phyloP scores from a whole-genome alignment of 2,329 filamentous ascomycete genomes.

The Aspergillus fijiensis region DNA sequence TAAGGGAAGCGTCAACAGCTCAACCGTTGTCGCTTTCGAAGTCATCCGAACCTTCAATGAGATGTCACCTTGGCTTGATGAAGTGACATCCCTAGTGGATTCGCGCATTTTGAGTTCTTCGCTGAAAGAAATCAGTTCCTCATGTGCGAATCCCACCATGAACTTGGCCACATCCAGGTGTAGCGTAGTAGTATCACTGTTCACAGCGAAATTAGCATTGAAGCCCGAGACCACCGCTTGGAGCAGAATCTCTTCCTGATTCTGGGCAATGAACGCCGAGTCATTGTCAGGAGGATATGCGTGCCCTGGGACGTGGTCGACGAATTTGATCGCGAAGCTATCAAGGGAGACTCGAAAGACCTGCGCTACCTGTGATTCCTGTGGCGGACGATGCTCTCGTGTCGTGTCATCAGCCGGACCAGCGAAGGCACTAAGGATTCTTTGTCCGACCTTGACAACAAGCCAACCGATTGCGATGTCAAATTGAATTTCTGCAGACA shows the following conservation, averaged over 20 bases:
- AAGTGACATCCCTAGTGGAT: slow-evolving; percentile 43
- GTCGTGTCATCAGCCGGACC: slow-evolving; percentile 11
- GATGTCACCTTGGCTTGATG: slow-evolving; percentile 41
- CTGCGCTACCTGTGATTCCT: slow-evolving; percentile 12
- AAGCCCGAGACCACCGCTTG: slow-evolving; percentile 30
- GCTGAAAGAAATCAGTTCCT: slow-evolving; percentile 55
- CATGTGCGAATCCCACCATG: slow-evolving; percentile 48
- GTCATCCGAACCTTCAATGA: slow-evolving; percentile 37
- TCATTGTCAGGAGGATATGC: slow-evolving; percentile 23
- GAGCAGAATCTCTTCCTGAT: slow-evolving; percentile 35
- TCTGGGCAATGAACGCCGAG: slow-evolving; percentile 20
- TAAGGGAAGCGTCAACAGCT: slow-evolving; percentile 74
- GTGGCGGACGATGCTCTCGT: slow-evolving; percentile 7
- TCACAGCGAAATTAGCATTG: slow-evolving; percentile 24
- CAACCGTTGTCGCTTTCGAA: slow-evolving; percentile 44
- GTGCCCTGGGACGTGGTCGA: slow-evolving; percentile 37
- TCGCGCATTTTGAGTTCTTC: slow-evolving; percentile 48
- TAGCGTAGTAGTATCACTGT: slow-evolving; percentile 25
- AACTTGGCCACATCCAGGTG: slow-evolving; percentile 44
- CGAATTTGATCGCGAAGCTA: slow-evolving; percentile 36
- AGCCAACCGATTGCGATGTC: slow-evolving; percentile 46
- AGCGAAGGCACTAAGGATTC: slow-evolving; percentile 24
- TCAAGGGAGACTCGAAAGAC: slow-evolving; percentile 29
- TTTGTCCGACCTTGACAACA: slow-evolving; percentile 38
- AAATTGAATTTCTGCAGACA: slow-evolving; percentile 32